Evolutionary conservation across 2,329 filamentous ascomycete species (phyloP).

Genomic region (Pseudocercospora cruenta): DNA sequence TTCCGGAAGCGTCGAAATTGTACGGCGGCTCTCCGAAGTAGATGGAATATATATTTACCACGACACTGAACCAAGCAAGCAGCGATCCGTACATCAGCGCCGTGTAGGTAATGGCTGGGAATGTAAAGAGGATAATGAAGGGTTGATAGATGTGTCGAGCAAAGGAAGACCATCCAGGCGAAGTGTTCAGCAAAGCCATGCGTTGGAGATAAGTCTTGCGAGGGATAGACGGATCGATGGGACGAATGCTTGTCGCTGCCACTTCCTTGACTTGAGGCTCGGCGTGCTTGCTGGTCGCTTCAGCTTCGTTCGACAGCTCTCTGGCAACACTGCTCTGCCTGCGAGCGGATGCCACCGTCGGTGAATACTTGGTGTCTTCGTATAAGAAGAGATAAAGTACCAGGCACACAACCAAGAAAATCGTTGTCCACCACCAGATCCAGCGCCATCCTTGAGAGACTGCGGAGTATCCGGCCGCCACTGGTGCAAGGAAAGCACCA

Average conservation of each 20-base stretch:
- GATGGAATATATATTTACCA: conserved; percentile 39
- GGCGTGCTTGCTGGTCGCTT: not conserved
- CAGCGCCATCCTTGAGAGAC: conserved; percentile 40
- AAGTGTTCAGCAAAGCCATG: conserved; percentile 7
- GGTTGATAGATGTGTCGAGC: conserved; percentile 31
- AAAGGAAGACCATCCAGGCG: conserved; percentile 4
- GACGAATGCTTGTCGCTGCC: conserved; percentile 1
- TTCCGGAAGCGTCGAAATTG: conserved; percentile 52
- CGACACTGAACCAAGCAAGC: conserved; percentile 42
- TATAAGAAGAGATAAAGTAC: conserved; percentile 41
- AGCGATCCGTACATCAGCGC: conserved; percentile 41
- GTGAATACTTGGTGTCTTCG: conserved; percentile 40
- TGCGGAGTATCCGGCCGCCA: conserved; percentile 35
- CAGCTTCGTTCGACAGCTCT: not conserved
- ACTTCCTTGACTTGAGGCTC: not conserved
- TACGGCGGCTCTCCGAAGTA: conserved; percentile 40
- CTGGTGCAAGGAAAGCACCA: conserved; percentile 41
- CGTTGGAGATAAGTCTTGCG: conserved; percentile 18
- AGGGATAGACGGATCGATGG: conserved; percentile 5
- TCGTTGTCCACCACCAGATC: conserved; percentile 42
- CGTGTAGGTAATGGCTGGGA: conserved; percentile 43
- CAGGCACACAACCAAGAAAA: conserved; percentile 37
- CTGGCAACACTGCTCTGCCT: not conserved
- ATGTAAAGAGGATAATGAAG: conserved; percentile 37
- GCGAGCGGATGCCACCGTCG: not conserved